Evolutionary conservation across 192 early-diverging fungal genomes (phyloP).

Genomic region (Rhizophagus prolifer): DNA sequence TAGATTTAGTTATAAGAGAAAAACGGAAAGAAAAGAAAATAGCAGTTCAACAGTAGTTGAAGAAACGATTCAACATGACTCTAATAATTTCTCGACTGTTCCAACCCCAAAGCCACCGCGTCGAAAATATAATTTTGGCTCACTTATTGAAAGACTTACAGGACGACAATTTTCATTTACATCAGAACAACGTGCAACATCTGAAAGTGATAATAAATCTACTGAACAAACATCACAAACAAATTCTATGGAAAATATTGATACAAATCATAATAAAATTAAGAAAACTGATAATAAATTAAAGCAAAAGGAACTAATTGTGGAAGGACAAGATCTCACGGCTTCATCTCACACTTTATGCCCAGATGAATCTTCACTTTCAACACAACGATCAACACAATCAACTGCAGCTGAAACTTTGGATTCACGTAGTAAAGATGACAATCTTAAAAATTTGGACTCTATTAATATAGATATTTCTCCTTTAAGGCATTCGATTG

Average conservation of each 20-base stretch:
- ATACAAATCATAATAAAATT: background rate
- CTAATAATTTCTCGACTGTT: background rate
- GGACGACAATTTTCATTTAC: background rate
- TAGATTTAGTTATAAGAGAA: conserved; percentile 9
- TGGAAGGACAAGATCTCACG: background rate
- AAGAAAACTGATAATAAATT: background rate
- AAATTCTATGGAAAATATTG: background rate
- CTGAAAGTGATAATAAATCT: background rate
- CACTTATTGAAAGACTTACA: conserved; percentile 3
- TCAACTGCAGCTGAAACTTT: background rate
- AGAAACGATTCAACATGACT: background rate
- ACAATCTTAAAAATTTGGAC: background rate
- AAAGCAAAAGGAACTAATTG: background rate
- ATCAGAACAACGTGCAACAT: background rate
- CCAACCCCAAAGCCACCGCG: background rate
- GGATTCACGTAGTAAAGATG: background rate
- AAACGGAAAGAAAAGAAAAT: conserved; percentile 1
- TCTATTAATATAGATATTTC: background rate
- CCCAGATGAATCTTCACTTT: background rate
- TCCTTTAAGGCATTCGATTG: conserved; percentile 11
- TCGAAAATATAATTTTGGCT: background rate
- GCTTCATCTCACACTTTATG: background rate
- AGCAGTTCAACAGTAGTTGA: conserved; percentile 4
- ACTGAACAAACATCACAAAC: background rate
- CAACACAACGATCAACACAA: background rate